Evolutionary conservation across 2,329 filamentous ascomycete species (phyloP).

Genomic region (Calonectria pteridis): DNA sequence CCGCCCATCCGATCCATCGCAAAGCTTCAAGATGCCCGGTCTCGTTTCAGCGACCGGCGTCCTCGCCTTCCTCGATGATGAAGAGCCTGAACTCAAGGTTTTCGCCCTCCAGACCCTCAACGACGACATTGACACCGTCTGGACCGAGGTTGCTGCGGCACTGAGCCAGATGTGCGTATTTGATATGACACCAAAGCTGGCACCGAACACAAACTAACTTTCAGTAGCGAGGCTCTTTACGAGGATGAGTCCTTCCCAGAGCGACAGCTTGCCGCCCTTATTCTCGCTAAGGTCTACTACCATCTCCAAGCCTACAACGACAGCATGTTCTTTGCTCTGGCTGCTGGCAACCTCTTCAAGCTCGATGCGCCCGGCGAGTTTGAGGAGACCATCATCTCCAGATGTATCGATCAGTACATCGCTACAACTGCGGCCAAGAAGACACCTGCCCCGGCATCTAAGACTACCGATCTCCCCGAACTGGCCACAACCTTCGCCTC

Average conservation of each 20-base stretch:
- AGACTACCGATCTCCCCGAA: conserved; percentile 69
- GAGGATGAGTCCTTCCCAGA: conserved; percentile 96
- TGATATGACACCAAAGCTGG: not conserved
- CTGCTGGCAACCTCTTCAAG: conserved; percentile 94
- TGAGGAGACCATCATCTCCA: conserved; percentile 98
- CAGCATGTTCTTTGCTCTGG: conserved; percentile 98
- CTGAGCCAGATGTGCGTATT: conserved; percentile 87
- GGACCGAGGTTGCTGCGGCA: conserved; percentile 95
- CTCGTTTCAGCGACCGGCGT: conserved; percentile 95
- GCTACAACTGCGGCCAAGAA: conserved; percentile 72
- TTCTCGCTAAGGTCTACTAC: conserved; percentile 98
- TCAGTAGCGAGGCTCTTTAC: conserved; percentile 88
- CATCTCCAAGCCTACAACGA: conserved; percentile 99
- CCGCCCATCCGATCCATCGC: conserved; percentile 35
- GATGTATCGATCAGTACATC: conserved; percentile 98
- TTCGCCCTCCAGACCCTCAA: conserved; percentile 97
- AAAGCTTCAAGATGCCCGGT: conserved; percentile 78
- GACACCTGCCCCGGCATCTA: conserved; percentile 56
- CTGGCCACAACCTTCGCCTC: conserved; percentile 84
- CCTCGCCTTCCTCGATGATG: conserved; percentile 94
- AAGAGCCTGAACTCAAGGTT: conserved; percentile 92
- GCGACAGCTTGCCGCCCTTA: conserved; percentile 91
- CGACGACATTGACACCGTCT: conserved; percentile 95
- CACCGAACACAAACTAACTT: conserved; percentile 27
- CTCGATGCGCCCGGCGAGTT: conserved; percentile 93